Conservation (phyloP, 148 eudicot genomes). For the Dysphania ambrosioides region DNA sequence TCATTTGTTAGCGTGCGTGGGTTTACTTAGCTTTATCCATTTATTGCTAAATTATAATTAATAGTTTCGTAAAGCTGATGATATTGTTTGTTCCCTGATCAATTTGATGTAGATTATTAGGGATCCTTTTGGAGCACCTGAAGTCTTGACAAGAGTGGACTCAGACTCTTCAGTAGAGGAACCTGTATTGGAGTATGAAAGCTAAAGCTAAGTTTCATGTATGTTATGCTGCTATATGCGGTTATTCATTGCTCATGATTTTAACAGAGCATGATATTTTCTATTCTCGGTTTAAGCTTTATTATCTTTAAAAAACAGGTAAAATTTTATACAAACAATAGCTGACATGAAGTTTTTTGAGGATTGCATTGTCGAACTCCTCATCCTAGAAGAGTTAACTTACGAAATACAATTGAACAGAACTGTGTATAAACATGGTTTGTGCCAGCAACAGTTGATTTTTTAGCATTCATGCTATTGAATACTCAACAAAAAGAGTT, state of each 20-base stretch:
- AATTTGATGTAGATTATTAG: conserved; percentile 60
- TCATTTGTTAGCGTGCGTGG: not conserved
- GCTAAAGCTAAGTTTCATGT: conserved; percentile 30
- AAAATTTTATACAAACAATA: not conserved
- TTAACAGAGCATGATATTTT: not conserved
- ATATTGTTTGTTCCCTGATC: not conserved
- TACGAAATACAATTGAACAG: not conserved
- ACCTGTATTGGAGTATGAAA: conserved; percentile 53
- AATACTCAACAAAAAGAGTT: too few relatives aligned
- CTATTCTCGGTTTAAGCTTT: not conserved
- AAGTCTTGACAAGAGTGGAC: conserved; percentile 69
- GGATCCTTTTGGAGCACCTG: conserved; percentile 65
- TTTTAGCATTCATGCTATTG: not conserved
- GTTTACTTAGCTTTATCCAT: not conserved
- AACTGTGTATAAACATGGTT: not conserved
- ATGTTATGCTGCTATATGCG: not conserved
- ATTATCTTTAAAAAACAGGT: not conserved
- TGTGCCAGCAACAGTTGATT: not conserved
- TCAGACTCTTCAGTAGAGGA: conserved; percentile 34
- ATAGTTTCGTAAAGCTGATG: not conserved
- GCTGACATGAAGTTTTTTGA: not conserved
- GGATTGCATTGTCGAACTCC: not conserved
- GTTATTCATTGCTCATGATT: not conserved
- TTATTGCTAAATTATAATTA: not conserved
- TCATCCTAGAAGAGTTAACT: not conserved